Evolutionary conservation across 257 asterid species (phyloP).

Genomic region (Euphrasia confusa): DNA sequence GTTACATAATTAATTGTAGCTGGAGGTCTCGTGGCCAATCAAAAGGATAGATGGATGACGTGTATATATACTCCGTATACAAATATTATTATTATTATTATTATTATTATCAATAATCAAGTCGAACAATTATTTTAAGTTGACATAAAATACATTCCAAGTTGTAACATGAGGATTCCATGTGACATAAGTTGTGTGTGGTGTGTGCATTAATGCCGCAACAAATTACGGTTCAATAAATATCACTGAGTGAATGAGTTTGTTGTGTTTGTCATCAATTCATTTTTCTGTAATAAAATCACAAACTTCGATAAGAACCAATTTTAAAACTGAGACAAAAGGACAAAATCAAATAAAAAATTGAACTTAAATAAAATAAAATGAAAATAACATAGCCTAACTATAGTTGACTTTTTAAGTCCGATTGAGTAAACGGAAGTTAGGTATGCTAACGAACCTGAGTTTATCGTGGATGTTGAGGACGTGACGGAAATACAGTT

Average conservation of each 20-base stretch:
- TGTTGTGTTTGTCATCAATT: constrained; percentile 5
- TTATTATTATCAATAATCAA: too few relatives aligned
- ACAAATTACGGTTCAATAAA: constrained; percentile 20
- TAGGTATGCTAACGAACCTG: too few relatives aligned
- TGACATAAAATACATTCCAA: too few relatives aligned
- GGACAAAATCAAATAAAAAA: constrained; percentile 15
- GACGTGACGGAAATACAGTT: neutral
- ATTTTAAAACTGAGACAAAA: constrained; percentile 10
- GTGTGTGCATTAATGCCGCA: constrained; percentile 7
- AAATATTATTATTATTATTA: too few relatives aligned
- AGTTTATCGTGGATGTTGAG: too few relatives aligned
- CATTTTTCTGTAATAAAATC: constrained; percentile 17
- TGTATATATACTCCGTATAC: too few relatives aligned
- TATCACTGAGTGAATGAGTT: neutral
- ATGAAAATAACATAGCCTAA: too few relatives aligned
- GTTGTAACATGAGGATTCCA: too few relatives aligned
- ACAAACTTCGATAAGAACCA: neutral
- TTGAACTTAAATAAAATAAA: constrained; percentile 6
- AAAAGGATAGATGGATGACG: too few relatives aligned
- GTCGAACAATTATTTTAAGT: too few relatives aligned
- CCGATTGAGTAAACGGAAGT: too few relatives aligned
- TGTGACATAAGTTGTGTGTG: neutral
- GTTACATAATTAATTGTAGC: neutral
- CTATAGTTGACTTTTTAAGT: too few relatives aligned
- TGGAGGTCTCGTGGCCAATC: neutral